Evolutionary conservation across 805 yeast genomes (phyloP).

Genomic region (Saccharomyces paradoxus): DNA sequence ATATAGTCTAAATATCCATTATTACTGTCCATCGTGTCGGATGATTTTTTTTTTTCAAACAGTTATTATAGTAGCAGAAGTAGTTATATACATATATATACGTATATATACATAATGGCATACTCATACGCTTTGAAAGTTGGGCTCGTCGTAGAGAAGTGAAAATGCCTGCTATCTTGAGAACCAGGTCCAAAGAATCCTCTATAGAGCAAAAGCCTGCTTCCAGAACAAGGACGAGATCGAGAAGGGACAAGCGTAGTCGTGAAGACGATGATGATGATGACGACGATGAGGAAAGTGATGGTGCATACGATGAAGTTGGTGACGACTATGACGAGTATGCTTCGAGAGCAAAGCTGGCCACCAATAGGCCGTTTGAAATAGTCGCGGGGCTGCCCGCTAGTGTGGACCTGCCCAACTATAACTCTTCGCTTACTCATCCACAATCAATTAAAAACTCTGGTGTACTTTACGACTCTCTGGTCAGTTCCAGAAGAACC

Average conservation of each 20-base stretch:
- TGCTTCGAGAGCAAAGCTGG: slow-evolving; percentile 10
- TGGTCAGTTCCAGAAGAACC: slow-evolving; percentile 63
- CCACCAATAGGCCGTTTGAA: slow-evolving; percentile 46
- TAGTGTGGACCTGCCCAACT: slow-evolving; percentile 47
- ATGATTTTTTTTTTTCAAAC: background rate
- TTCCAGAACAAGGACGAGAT: slow-evolving; percentile 1
- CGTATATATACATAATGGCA: too few species aligned
- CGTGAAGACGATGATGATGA: slow-evolving; percentile 14
- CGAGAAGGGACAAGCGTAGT: slow-evolving; percentile 10
- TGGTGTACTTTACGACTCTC: slow-evolving; percentile 61
- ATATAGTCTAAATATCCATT: background rate
- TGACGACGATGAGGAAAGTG: slow-evolving; percentile 12
- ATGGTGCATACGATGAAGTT: slow-evolving; percentile 2
- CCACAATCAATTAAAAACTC: slow-evolving; percentile 67
- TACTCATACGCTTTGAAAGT: background rate
- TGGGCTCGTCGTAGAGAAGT: background rate
- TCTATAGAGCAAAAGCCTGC: slow-evolving; percentile 2
- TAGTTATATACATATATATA: too few species aligned
- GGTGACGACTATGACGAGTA: slow-evolving; percentile 2
- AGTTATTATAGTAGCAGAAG: too few species aligned
- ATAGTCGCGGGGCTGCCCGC: slow-evolving; percentile 61
- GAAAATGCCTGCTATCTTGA: slow-evolving; percentile 9
- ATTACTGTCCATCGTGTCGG: background rate
- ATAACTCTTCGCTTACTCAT: slow-evolving; percentile 47
- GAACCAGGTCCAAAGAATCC: slow-evolving; percentile 6